Evolutionary conservation across 2,329 filamentous ascomycete species (phyloP), one percentile per base, ranked within the genome.

Genomic region (Monosporascus ibericus): DNA sequence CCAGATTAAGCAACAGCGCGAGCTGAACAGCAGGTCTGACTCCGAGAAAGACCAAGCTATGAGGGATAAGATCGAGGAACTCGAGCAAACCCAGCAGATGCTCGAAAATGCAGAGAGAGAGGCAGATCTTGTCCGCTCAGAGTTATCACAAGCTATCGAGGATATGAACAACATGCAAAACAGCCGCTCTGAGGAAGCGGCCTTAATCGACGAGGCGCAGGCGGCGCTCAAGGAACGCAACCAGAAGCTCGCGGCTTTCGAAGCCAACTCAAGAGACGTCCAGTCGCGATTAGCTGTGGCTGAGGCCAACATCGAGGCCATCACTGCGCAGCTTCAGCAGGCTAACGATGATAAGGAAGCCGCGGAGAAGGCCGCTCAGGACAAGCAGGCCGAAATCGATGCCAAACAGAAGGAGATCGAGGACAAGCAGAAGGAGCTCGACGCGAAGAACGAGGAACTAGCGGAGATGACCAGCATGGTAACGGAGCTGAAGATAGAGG

Each of bases 1-100:
- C 44, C 92, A 97, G 68, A 92, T 96, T 63, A 92, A 95, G 72
- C 92, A 97, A 67, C 92, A 97, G 71, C 87, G 92, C 53, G 90
- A 95, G 65, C 80, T 96, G 52, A 95, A 95, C 71, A 91, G 80
- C 73, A 92, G 92, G 65, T 91, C 90, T 1, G 90, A 95, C 59
- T 77, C 81, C 20, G 79, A 85, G 55, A 83, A 85, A 63, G 85
- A 87, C 60, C 78, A 79, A 40, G 81, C 87, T 56, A 68, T 88
- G n/a, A 74, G 78, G 24, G 68, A 75, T 47, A 84, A 81, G 60
- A 73, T 77, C 50, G 76, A 79, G 17, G 79, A 86, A 59, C 65
- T 88, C 6, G 75, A 81, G 37, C 70, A 73, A 52, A 67, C 65
- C 40, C 70, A 60, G 47, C 46, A 27, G 20, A 52, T 53, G 20